These are phyloP conservation scores for Camillea tinctor DNA, from an alignment of 2,329 filamentous ascomycete genomes.

Conservation along the genomic window DNA sequence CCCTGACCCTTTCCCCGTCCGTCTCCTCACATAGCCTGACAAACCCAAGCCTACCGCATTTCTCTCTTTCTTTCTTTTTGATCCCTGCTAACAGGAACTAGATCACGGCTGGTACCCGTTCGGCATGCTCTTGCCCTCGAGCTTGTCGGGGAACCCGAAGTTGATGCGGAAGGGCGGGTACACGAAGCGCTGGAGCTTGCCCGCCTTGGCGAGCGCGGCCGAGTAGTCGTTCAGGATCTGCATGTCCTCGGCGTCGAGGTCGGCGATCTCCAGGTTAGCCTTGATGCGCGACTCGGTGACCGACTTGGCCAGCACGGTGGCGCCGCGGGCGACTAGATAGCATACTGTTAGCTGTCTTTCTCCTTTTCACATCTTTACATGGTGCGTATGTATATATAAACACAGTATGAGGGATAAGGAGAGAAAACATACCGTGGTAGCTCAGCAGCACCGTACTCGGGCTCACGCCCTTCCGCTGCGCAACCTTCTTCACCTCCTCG, in stretches of 20 bases:
- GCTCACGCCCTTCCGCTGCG: conserved; percentile 61
- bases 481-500: conserved; percentile 61
- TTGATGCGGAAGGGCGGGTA: conserved; percentile 68
- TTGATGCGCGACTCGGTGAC: conserved; percentile 67
- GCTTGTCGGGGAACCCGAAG: conserved; percentile 72
- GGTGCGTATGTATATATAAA: too few species aligned
- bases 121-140: conserved; percentile 28
- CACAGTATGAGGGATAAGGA: not conserved
- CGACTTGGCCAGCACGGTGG: conserved; percentile 72
- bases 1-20: too few species aligned
- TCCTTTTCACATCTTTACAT: too few species aligned
- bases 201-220: conserved; percentile 45
- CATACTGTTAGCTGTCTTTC: not conserved
- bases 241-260: conserved; percentile 63
- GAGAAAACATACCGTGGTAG: conserved; percentile 61
- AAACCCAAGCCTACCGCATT: too few species aligned
- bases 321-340: conserved; percentile 60
- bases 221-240: conserved; percentile 56
- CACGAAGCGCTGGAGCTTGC: conserved; percentile 60
- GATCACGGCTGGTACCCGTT: conserved; percentile 21
- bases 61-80: too few species aligned
- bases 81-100: not conserved
- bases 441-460: conserved; percentile 66
- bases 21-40: too few species aligned
- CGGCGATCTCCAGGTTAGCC: conserved; percentile 66